phyloP scores from a whole-genome alignment of 495 filamentous ascomycete genomes.

The Neurospora sp. region DNA sequence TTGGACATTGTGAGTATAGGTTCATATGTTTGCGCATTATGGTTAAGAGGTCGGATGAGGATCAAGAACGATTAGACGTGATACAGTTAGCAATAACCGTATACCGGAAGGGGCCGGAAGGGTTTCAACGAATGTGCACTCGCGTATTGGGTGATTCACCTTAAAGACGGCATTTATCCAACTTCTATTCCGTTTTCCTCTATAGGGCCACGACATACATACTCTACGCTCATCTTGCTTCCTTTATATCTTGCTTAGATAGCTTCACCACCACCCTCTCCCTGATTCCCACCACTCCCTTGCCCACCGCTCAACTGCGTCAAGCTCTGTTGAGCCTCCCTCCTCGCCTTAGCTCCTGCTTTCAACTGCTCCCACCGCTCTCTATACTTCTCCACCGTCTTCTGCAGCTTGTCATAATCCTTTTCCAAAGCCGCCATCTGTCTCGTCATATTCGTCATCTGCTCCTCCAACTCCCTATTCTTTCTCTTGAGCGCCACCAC shows the following conservation, averaged over 20 bases:
- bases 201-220: background rate
- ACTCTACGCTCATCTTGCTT: background rate
- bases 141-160: background rate
- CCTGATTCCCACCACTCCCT: background rate
- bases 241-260: background rate
- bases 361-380: slow-evolving; percentile 81
- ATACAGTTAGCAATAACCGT: no score
- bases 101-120: no score
- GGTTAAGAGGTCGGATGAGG: background rate
- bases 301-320: background rate
- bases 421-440: slow-evolving; percentile 49
- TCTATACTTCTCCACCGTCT: slow-evolving; percentile 56
- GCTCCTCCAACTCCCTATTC: slow-evolving; percentile 51
- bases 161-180: background rate
- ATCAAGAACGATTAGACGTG: background rate
- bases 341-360: slow-evolving; percentile 62
- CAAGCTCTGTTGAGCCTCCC: slow-evolving; percentile 31
- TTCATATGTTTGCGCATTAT: background rate
- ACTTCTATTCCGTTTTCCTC: background rate
- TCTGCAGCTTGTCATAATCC: slow-evolving; percentile 61
- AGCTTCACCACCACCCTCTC: background rate
- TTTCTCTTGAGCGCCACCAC: slow-evolving; percentile 29
- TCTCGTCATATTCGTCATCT: slow-evolving; percentile 36
- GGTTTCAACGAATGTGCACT: background rate
- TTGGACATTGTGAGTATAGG: background rate